phyloP scores from a whole-genome alignment of 2,329 filamentous ascomycete species.

The Madurella fahalii region DNA sequence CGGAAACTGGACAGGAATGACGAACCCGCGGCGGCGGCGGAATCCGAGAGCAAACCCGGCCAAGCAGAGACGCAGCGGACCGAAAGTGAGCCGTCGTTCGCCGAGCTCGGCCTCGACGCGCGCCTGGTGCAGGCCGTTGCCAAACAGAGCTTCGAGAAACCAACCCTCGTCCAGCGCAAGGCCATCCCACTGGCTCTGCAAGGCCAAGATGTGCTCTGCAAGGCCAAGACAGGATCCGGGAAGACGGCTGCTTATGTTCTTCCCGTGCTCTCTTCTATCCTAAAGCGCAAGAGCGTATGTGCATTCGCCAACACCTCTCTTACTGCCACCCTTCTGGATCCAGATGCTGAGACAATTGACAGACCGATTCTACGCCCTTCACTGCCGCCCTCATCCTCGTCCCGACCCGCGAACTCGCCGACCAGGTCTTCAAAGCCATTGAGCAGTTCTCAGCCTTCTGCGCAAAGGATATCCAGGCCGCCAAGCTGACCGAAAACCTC shows the following conservation, averaged over 20 bases:
- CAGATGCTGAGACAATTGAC: background rate
- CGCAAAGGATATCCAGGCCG: conserved; percentile 72
- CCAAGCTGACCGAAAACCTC: conserved; percentile 88
- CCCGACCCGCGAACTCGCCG: conserved; percentile 88
- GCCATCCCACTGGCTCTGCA: conserved; percentile 84
- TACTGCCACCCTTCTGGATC: background rate
- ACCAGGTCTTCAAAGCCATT: conserved; percentile 79
- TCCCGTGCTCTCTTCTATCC: conserved; percentile 77
- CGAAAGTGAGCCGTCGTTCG: conserved; percentile 55
- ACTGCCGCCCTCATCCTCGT: conserved; percentile 85
- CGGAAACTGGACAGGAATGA: conserved; percentile 57
- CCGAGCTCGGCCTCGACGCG: conserved; percentile 74
- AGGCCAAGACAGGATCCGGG: conserved; percentile 90
- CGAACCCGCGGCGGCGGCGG: conserved; percentile 37
- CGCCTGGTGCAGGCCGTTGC: conserved; percentile 82
- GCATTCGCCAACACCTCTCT: background rate
- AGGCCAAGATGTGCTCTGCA: conserved; percentile 84
- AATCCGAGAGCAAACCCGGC: conserved; percentile 28
- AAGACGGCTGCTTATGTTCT: conserved; percentile 97
- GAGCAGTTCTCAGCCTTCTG: conserved; percentile 77
- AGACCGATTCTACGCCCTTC: conserved; percentile 48
- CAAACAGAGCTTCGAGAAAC: conserved; percentile 76
- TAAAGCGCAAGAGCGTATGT: conserved; percentile 62
- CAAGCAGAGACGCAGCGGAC: conserved; percentile 8
- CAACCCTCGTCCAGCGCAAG: conserved; percentile 83